Evolutionary conservation across 2,329 filamentous ascomycete genomes (phyloP), one percentile per base, ranked within the genome.

Genomic region (Fusarium luffae): DNA sequence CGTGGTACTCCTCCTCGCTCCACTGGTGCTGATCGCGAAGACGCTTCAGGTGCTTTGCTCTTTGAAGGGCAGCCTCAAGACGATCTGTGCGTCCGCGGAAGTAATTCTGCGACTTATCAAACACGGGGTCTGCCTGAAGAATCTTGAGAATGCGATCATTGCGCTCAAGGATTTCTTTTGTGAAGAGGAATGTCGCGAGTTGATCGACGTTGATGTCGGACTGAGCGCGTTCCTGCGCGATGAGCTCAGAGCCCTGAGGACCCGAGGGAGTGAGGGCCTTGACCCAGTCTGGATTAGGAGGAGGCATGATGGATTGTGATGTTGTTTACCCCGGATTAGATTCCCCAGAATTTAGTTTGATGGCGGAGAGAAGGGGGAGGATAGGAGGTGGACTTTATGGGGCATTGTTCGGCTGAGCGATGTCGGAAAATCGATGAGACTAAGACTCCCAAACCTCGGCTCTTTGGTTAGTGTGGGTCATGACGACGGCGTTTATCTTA

Each of bases 81-180:
- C 89, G 86, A 67, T 92, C 90, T 27, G 88, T 84, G 46, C 92
- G 84, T 43, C 91, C 91, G 70, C 88, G 85, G 77, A 92, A 92
- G 80, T 93, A 93, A 77, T 93, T 93, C 69, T 91, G 89, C 5
- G 89, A 89, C 81, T 94, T 94, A 80, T 94, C 90, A 71, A 94
- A 94, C 59, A 93, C 85, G 54, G 88, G 86, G 62, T 94, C 90
- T 0, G 84, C 78, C 72, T 89, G 82, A 7, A 94, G 84, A n/a
- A 93, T 84, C 49, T 85, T 80, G 8, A 93, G 81, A 28, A 94
- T 84, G 25, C 82, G 82, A 3, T 86, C 80, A 73, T 90, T 89
- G 44, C 86, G 84, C 59, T 89, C 84, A 13, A 93, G 82, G 7
- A 84, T 84, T 62, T 90, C 85, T 73, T 88, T 88, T 23, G 90